Evolutionary conservation across 768 basidiomycete species (phyloP).

Genomic region (Kwoniella sp.): DNA sequence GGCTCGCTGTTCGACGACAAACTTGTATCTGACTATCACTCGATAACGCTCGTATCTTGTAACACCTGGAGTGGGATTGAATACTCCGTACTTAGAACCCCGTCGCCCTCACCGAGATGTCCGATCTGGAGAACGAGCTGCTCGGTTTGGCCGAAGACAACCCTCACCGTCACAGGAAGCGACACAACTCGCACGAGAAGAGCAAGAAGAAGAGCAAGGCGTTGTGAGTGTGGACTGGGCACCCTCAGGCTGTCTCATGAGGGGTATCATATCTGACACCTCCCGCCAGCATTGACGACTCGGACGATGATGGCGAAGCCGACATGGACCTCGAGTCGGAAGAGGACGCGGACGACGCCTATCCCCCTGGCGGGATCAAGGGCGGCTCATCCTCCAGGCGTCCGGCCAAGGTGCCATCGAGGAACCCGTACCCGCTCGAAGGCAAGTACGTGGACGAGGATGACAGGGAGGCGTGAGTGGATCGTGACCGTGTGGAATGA

Average conservation of each 20-base stretch:
- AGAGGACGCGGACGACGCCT: slow-evolving; percentile 62
- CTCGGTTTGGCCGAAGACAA: slow-evolving; percentile 49
- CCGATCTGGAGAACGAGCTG: slow-evolving; percentile 48
- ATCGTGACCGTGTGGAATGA: not conserved
- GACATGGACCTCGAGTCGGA: slow-evolving; percentile 38
- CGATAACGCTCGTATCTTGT: no score
- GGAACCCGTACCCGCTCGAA: slow-evolving; percentile 81
- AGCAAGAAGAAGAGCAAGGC: slow-evolving; percentile 57
- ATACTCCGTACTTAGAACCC: no score
- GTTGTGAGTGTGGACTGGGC: slow-evolving; percentile 32
- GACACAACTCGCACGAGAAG: slow-evolving; percentile 53
- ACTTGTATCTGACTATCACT: no score
- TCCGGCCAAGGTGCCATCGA: slow-evolving; percentile 44
- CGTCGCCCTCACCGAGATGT: slow-evolving; percentile 28
- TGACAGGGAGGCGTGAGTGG: slow-evolving; percentile 71
- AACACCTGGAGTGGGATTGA: no score
- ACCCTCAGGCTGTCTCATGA: not conserved
- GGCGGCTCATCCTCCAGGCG: slow-evolving; percentile 2
- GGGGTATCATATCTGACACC: not conserved
- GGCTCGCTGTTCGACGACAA: no score
- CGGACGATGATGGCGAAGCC: slow-evolving; percentile 57
- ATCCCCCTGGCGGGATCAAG: slow-evolving; percentile 1
- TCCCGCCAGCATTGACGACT: slow-evolving; percentile 25
- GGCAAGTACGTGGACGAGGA: slow-evolving; percentile 82
- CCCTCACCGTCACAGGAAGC: slow-evolving; percentile 17